Percentiles rank a stretch among this genome's conserved stretches.
Conservation (phyloP, 192 early-diverging fungal species). For the Mortierella alpina region DNA sequence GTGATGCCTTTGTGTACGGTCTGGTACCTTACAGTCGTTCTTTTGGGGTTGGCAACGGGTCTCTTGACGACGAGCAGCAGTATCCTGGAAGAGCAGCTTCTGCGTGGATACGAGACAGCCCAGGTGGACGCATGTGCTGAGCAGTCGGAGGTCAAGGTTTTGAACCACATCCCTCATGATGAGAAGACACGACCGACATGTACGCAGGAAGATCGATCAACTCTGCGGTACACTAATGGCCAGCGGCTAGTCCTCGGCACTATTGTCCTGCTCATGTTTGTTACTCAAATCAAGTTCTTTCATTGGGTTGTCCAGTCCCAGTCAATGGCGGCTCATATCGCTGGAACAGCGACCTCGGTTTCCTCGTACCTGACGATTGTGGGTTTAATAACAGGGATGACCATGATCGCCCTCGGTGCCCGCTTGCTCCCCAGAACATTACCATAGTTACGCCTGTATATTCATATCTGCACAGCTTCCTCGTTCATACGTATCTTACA, state of each 20-base stretch:
- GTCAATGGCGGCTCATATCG: not conserved
- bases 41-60: conserved; percentile 32
- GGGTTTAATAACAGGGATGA: conserved; percentile 6
- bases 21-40: conserved; percentile 18
- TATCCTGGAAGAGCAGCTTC: conserved; percentile 21
- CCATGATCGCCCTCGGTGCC: conserved; percentile 12
- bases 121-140: no score
- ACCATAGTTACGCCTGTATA: not conserved
- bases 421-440: conserved; percentile 3
- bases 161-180: not conserved
- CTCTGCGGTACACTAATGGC: not conserved
- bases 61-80: conserved; percentile 29
- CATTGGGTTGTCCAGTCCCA: conserved; percentile 26
- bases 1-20: conserved; percentile 12
- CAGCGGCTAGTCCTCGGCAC: not conserved
- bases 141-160: no score
- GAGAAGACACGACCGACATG: not conserved
- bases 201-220: no score
- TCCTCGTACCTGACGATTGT: conserved; percentile 17
- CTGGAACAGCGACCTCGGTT: not conserved
- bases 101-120: no score
- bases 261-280: conserved; percentile 15
- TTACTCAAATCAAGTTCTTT: conserved; percentile 33
- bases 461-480: no score
- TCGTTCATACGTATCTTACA: no score